These are phyloP conservation scores for Pisolithus sp. DNA, from an alignment of 768 basidiomycete genomes.

Conservation along the genomic window DNA sequence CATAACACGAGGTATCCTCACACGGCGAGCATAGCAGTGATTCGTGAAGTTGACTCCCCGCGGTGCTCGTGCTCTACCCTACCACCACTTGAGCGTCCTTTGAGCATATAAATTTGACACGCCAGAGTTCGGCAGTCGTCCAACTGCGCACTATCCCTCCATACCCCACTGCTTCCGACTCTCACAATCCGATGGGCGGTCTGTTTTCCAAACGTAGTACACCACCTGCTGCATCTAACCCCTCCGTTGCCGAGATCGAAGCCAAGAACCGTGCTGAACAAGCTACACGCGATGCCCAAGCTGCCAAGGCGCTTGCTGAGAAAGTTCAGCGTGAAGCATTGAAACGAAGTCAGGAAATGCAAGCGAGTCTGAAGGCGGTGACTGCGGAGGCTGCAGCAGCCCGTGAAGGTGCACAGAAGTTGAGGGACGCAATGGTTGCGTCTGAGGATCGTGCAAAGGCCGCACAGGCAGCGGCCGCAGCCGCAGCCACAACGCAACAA, in stretches of 20 bases:
- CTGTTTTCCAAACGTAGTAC: neutral
- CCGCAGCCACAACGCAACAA: neutral
- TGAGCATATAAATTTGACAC: too few relatives aligned
- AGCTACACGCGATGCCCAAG: neutral
- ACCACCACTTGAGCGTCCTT: too few relatives aligned
- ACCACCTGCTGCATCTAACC: slow-evolving; percentile 8
- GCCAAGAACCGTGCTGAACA: slow-evolving; percentile 4
- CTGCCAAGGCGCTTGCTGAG: slow-evolving; percentile 1
- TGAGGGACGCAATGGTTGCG: slow-evolving; percentile 9
- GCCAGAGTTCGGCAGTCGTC: too few relatives aligned
- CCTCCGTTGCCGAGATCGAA: slow-evolving; percentile 5
- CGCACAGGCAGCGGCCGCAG: slow-evolving; percentile 4
- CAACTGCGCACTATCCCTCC: too few relatives aligned
- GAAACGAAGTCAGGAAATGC: slow-evolving; percentile 5
- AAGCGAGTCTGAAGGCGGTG: slow-evolving; percentile 4
- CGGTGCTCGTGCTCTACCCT: too few relatives aligned
- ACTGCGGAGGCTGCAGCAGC: slow-evolving; percentile 4
- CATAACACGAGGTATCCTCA: too few relatives aligned
- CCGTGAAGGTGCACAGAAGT: slow-evolving; percentile 1
- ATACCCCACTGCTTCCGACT: neutral
- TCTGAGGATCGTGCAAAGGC: neutral
- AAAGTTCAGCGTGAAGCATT: slow-evolving; percentile 1
- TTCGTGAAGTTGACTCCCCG: too few relatives aligned
- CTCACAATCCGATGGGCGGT: neutral
- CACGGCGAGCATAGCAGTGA: too few relatives aligned